Evolutionary conservation across 164 flowering plant genomes (phyloP).

Genomic region (Macadamia tetraphylla): DNA sequence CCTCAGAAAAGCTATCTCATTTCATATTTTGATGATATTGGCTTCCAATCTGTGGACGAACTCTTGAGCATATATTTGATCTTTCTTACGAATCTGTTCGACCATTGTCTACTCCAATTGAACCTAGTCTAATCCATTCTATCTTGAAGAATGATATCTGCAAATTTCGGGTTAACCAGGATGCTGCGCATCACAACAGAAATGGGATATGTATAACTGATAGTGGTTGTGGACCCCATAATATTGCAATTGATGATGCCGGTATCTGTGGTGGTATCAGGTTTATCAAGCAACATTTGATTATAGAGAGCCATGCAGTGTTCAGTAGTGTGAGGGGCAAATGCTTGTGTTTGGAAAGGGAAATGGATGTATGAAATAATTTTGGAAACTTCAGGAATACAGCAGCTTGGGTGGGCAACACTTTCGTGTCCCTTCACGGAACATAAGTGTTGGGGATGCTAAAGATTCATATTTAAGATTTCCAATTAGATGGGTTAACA

Average conservation of each 20-base stretch:
- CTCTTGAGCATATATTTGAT: slow-evolving; percentile 73
- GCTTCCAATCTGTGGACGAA: slow-evolving; percentile 70
- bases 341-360: slow-evolving; percentile 82
- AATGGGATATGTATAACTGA: slow-evolving; percentile 50
- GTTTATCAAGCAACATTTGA: slow-evolving; percentile 45
- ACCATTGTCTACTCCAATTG: slow-evolving; percentile 32
- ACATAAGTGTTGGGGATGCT: slow-evolving; percentile 83
- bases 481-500: too few species aligned
- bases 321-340: slow-evolving; percentile 86
- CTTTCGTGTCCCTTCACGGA: slow-evolving; percentile 77
- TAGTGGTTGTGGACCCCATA: slow-evolving; percentile 24
- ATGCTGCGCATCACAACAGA: slow-evolving; percentile 14
- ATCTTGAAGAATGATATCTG: slow-evolving; percentile 39
- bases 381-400: slow-evolving; percentile 81
- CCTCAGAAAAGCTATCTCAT: slow-evolving; percentile 51
- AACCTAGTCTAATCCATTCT: slow-evolving; percentile 31
- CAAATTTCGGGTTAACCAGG: slow-evolving; percentile 15
- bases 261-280: slow-evolving; percentile 75
- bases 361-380: slow-evolving; percentile 98
- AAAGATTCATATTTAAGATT: slow-evolving; percentile 48
- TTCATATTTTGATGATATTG: slow-evolving; percentile 64
- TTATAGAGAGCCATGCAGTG: slow-evolving; percentile 71
- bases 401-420: slow-evolving; percentile 94
- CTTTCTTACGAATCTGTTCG: slow-evolving; percentile 62
- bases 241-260: slow-evolving; percentile 52